Evolutionary conservation across 495 filamentous ascomycete species (phyloP), one percentile per base, ranked within the genome.

Genomic region (Penicillium bialowiezense): DNA sequence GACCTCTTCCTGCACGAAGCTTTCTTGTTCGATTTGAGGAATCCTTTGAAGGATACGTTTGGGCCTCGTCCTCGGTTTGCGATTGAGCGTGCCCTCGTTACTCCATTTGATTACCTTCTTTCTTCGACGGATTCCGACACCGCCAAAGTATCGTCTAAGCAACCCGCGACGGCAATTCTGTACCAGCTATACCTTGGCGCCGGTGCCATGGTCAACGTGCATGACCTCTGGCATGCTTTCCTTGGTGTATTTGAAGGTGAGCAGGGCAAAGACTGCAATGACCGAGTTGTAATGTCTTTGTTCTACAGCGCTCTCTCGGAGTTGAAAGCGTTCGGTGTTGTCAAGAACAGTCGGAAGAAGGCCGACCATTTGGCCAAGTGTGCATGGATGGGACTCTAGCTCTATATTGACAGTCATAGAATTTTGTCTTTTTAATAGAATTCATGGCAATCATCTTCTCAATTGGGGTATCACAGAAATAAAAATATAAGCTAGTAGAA

Each of bases 121-220:
- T 95, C 71, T 83, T 86, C 67, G 55, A 70, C 52, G 51, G 54
- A 67, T 42, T 39, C 34, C 15, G 43, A 51, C 10, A 58, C 51
- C 41, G 67, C 41, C 52, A 76, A 21, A 67, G 75, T 62, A 5
- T 80, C 78, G 5, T 56, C 82, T 7, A 87, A 82, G 7, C 81
- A 92, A 55, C 91, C 95, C 10, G 71, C 88, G 12, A 86, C 86
- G 13, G 79, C 90, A 2, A 86, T 96, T 14, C 57, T 97, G 50
- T 98, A 96, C 69, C 89, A 95, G 49, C 71, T 97, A 21, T 97
- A 95, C 64, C 78, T 91, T 14, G 92, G 97, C 69, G 88, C 91
- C 1, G 92, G 92, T 4, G 78, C 85, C 5, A 67, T 96, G 38
- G 84, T 98, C 58, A 98, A 98, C 62, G 82, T 88, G 5, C 83